Percentiles rank a stretch among this genome's conserved stretches.
Conservation (phyloP, 345 rosid genomes). For the Combretum micranthum region DNA sequence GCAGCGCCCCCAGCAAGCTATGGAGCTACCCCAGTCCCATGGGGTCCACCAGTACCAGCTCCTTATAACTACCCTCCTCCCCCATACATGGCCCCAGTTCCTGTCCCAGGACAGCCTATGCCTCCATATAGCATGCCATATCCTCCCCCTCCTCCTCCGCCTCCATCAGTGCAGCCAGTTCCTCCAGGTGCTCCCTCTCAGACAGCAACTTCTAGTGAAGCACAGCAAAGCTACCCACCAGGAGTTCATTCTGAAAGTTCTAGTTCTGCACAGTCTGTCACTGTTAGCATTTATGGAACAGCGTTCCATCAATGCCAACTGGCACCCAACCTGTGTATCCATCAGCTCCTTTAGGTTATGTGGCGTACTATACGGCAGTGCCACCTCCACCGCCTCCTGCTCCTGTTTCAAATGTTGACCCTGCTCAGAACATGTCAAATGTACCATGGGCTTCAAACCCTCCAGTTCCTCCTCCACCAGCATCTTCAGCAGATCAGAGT, state of each 20-base stretch:
- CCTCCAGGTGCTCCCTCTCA: slow-evolving; percentile 59
- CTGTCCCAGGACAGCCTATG: slow-evolving; percentile 83
- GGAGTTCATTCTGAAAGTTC: slow-evolving; percentile 73
- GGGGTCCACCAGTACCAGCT: slow-evolving; percentile 90
- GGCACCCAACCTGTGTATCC: slow-evolving; percentile 52
- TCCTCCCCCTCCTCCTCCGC: slow-evolving; percentile 47
- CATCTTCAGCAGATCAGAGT: slow-evolving; percentile 45
- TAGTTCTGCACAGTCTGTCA: slow-evolving; percentile 40
- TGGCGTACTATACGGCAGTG: slow-evolving; percentile 69
- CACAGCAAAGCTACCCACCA: slow-evolving; percentile 76
- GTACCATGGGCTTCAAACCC: slow-evolving; percentile 72
- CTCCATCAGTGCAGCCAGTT: slow-evolving; percentile 50
- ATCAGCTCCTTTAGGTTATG: slow-evolving; percentile 44
- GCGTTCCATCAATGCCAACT: slow-evolving; percentile 35
- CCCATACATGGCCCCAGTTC: slow-evolving; percentile 49
- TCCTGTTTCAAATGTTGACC: slow-evolving; percentile 43
- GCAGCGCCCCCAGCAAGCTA: slow-evolving; percentile 47
- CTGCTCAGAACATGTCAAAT: slow-evolving; percentile 50
- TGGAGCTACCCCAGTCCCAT: slow-evolving; percentile 61
- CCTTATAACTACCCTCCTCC: slow-evolving; percentile 79
- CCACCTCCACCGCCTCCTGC: slow-evolving; percentile 60
- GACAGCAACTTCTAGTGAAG: slow-evolving; percentile 48
- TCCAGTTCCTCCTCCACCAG: slow-evolving; percentile 41
- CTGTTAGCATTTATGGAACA: slow-evolving; percentile 50
- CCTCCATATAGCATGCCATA: slow-evolving; percentile 80